phyloP scores from a whole-genome alignment of 805 yeast genomes.

The Metschnikowia matae region DNA sequence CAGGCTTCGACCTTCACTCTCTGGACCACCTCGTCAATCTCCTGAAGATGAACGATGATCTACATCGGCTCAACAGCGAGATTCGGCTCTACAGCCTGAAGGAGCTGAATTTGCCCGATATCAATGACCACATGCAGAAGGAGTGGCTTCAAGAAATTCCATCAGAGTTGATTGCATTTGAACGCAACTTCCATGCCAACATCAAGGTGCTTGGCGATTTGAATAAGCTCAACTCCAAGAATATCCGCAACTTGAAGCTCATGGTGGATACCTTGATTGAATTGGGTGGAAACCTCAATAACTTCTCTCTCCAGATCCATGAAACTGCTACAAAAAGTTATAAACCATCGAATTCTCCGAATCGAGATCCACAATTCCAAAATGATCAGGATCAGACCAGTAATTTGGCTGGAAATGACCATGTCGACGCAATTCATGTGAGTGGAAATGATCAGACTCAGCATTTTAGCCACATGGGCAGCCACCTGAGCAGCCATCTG shows the following conservation, averaged over 20 bases:
- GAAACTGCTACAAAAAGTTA: constrained; percentile 10
- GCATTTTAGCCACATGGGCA: no score
- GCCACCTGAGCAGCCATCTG: no score
- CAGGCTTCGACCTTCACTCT: constrained; percentile 33
- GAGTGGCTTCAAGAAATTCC: constrained; percentile 22
- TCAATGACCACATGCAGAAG: constrained; percentile 15
- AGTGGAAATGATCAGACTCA: no score
- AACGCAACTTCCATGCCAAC: constrained; percentile 30
- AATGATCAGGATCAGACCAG: no score
- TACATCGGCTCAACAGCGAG: constrained; percentile 31
- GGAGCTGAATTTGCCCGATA: constrained; percentile 12
- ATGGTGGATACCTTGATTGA: constrained; percentile 42
- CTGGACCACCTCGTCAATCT: constrained; percentile 31
- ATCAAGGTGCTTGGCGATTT: constrained; percentile 32
- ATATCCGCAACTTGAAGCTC: constrained; percentile 37
- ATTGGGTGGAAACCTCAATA: constrained; percentile 54
- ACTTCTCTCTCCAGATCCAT: constrained; percentile 46
- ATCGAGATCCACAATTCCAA: no score
- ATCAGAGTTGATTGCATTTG: constrained; percentile 28
- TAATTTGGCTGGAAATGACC: no score
- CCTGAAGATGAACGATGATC: constrained; percentile 33
- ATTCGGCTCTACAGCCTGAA: constrained; percentile 27
- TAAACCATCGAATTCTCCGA: no score
- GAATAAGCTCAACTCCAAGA: constrained; percentile 34
- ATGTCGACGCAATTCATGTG: no score